Evolutionary conservation across 441 rosid species (phyloP).

Genomic region (Arabidopsis lyrata): DNA sequence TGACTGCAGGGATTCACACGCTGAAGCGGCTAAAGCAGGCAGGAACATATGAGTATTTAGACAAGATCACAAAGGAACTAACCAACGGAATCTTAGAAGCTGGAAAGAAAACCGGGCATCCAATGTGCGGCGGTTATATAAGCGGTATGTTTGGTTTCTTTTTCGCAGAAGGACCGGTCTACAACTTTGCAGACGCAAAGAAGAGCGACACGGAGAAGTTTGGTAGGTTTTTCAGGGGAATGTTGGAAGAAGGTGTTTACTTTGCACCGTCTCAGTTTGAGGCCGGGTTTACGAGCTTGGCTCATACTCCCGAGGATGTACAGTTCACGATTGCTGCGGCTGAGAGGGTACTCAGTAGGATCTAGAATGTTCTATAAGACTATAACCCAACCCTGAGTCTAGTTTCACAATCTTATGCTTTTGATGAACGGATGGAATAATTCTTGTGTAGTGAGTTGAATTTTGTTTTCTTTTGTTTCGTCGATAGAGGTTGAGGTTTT

Average conservation of each 20-base stretch:
- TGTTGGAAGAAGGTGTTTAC: conserved; percentile 92
- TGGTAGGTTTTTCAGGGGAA: conserved; percentile 72
- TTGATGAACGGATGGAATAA: conserved; percentile 22
- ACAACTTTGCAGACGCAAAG: conserved; percentile 80
- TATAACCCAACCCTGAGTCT: conserved; percentile 1
- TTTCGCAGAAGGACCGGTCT: conserved; percentile 88
- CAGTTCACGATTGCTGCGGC: conserved; percentile 78
- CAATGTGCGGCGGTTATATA: conserved; percentile 82
- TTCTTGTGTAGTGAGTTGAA: conserved; percentile 30
- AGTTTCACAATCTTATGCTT: conserved; percentile 18
- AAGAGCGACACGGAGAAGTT: conserved; percentile 81
- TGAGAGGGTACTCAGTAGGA: conserved; percentile 69
- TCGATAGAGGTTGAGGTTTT: conserved; percentile 16
- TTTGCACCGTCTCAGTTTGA: conserved; percentile 93
- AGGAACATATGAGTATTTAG: conserved; percentile 79
- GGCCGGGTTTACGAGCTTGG: conserved; percentile 94
- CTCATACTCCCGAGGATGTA: conserved; percentile 77
- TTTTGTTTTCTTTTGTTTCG: not conserved
- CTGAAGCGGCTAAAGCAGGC: conserved; percentile 74
- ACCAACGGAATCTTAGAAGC: conserved; percentile 74
- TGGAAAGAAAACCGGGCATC: conserved; percentile 87
- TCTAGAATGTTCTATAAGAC: conserved; percentile 50
- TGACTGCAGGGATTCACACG: conserved; percentile 91
- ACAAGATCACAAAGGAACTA: conserved; percentile 75
- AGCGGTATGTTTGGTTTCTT: conserved; percentile 94